Evolutionary conservation across 2,329 filamentous ascomycete genomes (phyloP).

Genomic region (Anthostomella pinea): DNA sequence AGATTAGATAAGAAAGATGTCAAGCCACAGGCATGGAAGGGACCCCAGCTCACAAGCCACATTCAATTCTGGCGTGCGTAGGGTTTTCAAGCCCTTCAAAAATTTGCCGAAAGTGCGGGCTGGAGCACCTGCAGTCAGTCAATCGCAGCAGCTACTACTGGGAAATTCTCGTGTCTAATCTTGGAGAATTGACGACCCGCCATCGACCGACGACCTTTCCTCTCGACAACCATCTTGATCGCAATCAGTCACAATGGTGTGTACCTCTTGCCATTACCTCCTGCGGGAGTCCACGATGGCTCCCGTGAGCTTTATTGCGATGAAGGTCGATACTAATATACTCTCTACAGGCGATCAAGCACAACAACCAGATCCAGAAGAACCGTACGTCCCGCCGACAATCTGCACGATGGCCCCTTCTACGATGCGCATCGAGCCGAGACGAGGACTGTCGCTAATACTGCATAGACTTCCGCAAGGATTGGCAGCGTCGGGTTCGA

Average conservation of each 20-base stretch:
- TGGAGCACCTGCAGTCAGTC: slow-evolving; percentile 10
- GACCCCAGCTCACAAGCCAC: too few species aligned
- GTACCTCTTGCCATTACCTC: slow-evolving; percentile 15
- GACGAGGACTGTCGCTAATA: slow-evolving; percentile 33
- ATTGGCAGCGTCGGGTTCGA: slow-evolving; percentile 99
- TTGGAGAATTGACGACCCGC: slow-evolving; percentile 33
- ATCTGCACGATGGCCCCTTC: slow-evolving; percentile 3
- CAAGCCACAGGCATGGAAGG: too few species aligned
- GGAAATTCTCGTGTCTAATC: slow-evolving; percentile 36
- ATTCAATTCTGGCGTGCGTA: too few species aligned
- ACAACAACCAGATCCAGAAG: slow-evolving; percentile 98
- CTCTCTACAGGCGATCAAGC: slow-evolving; percentile 86
- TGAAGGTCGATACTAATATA: slow-evolving; percentile 32
- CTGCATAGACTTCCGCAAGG: slow-evolving; percentile 89
- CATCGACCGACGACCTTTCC: slow-evolving; percentile 30
- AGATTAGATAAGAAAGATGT: too few species aligned
- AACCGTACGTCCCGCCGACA: slow-evolving; percentile 66
- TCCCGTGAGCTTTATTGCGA: too few species aligned
- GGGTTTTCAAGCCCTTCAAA: slow-evolving; percentile 44
- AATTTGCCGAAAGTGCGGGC: slow-evolving; percentile 35
- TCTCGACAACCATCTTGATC: slow-evolving; percentile 48
- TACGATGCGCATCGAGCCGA: slow-evolving; percentile 11
- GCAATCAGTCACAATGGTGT: slow-evolving; percentile 47
- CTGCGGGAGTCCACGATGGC: too few species aligned
- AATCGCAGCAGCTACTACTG: slow-evolving; percentile 14